phyloP scores from a whole-genome alignment of 1,284 basidiomycete genomes.

The Leucoagaricus sp. region DNA sequence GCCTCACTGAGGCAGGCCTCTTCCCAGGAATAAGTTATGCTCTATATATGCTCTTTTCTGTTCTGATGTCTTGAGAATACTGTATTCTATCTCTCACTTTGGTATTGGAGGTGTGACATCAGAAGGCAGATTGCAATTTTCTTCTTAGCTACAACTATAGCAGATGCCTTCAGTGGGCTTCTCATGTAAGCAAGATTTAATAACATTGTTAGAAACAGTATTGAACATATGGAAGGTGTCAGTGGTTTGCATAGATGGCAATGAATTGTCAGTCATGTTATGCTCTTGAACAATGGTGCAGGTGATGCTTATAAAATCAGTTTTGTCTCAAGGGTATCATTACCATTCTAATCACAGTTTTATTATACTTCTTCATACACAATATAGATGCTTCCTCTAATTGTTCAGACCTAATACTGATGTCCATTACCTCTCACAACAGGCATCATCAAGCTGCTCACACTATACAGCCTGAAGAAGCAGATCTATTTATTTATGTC shows the following conservation, averaged over 20 bases:
- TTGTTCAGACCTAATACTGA: not conserved
- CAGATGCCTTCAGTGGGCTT: conserved; percentile 45
- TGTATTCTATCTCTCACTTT: conserved; percentile 54
- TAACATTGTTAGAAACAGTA: not conserved
- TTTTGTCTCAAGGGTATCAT: conserved; percentile 40
- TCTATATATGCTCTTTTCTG: not conserved
- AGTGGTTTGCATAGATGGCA: conserved; percentile 43
- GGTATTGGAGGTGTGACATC: conserved; percentile 53
- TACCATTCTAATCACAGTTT: conserved; percentile 35
- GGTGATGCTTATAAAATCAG: conserved; percentile 16
- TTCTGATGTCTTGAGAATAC: conserved; percentile 28
- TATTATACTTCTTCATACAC: conserved; percentile 38
- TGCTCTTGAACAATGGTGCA: not conserved
- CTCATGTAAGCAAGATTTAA: conserved; percentile 33
- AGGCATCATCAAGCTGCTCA: too few species aligned
- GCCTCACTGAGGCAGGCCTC: conserved; percentile 54
- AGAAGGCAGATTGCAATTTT: conserved; percentile 57
- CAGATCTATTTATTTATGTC: too few species aligned
- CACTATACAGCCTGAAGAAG: too few species aligned
- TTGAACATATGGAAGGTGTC: conserved; percentile 40
- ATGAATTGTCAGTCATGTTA: conserved; percentile 37
- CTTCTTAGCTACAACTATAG: conserved; percentile 57
- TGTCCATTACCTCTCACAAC: too few species aligned
- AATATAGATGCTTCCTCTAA: conserved; percentile 36
- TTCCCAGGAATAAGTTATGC: conserved; percentile 43